These are phyloP conservation scores for Pyronema omphalodes DNA, from an alignment of 495 filamentous ascomycete species.

Conservation along the genomic window DNA sequence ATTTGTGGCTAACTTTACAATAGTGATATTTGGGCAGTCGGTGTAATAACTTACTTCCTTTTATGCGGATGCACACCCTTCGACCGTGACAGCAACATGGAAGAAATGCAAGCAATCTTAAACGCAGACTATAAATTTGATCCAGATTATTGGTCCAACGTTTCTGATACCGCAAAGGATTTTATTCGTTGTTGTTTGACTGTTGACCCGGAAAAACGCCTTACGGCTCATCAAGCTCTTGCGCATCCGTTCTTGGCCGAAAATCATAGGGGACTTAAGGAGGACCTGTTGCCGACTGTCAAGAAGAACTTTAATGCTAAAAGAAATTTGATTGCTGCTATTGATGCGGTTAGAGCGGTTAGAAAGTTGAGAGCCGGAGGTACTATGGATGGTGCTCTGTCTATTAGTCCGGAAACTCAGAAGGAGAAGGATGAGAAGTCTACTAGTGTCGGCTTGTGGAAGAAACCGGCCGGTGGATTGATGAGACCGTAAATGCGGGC, in stretches of 20 bases:
- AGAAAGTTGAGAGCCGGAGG: slow-evolving; percentile 75
- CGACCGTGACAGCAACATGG: slow-evolving; percentile 88
- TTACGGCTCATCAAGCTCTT: slow-evolving; percentile 90
- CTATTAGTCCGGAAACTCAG: slow-evolving; percentile 40
- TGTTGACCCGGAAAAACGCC: slow-evolving; percentile 63
- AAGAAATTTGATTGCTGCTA: slow-evolving; percentile 82
- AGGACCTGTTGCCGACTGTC: slow-evolving; percentile 74
- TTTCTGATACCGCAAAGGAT: slow-evolving; percentile 46
- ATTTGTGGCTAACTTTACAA: background rate
- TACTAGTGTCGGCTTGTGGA: slow-evolving; percentile 23
- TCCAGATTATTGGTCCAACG: slow-evolving; percentile 95
- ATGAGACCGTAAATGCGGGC: slow-evolving; percentile 17
- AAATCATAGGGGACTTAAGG: slow-evolving; percentile 27
- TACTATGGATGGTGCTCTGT: slow-evolving; percentile 66
- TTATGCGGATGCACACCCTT: slow-evolving; percentile 97
- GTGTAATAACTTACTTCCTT: slow-evolving; percentile 84
- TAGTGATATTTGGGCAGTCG: slow-evolving; percentile 64
- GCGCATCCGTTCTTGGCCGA: slow-evolving; percentile 67
- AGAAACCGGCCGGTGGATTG: slow-evolving; percentile 22
- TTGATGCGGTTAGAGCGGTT: slow-evolving; percentile 95
- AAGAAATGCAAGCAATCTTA: slow-evolving; percentile 98
- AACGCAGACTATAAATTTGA: slow-evolving; percentile 91
- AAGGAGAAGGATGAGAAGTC: slow-evolving; percentile 30
- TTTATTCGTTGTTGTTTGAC: slow-evolving; percentile 77
- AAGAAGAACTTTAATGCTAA: slow-evolving; percentile 99